phyloP scores from a whole-genome alignment of 306 rosid species.

The Trichosanthes truncata region DNA sequence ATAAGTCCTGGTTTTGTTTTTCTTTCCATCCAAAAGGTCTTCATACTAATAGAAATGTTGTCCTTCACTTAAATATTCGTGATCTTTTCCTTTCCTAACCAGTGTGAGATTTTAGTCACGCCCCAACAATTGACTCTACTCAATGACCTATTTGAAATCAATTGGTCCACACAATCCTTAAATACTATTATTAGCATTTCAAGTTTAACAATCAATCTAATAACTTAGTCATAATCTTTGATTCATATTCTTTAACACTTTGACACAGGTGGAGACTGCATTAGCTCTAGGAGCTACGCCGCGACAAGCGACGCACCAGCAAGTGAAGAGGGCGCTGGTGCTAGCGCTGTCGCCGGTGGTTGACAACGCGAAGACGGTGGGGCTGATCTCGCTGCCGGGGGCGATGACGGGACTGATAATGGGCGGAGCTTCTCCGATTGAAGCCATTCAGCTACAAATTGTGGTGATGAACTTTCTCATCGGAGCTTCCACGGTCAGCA shows the following conservation, averaged over 20 bases:
- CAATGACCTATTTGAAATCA: no score
- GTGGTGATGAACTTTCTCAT: slow-evolving; percentile 95
- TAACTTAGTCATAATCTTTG: no score
- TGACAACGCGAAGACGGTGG: slow-evolving; percentile 90
- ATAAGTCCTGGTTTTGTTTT: no score
- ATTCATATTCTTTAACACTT: not conserved
- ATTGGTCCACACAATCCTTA: no score
- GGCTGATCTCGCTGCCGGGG: slow-evolving; percentile 84
- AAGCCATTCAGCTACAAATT: slow-evolving; percentile 89
- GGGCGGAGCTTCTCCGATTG: slow-evolving; percentile 97
- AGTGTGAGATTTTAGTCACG: no score
- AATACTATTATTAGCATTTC: no score
- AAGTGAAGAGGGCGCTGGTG: slow-evolving; percentile 75
- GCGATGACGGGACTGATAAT: slow-evolving; percentile 97
- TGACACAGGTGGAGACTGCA: slow-evolving; percentile 76
- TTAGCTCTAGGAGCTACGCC: slow-evolving; percentile 96
- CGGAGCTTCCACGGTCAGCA: slow-evolving; percentile 83
- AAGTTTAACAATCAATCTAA: no score
- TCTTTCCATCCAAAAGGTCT: no score
- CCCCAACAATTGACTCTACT: no score
- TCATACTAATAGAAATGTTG: no score
- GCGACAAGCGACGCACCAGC: slow-evolving; percentile 72
- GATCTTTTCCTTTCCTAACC: no score
- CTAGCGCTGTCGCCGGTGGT: slow-evolving; percentile 75
- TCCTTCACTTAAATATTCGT: no score